Evolutionary conservation across 2,329 filamentous ascomycete genomes (phyloP).

Genomic region (Aspergillus persii): DNA sequence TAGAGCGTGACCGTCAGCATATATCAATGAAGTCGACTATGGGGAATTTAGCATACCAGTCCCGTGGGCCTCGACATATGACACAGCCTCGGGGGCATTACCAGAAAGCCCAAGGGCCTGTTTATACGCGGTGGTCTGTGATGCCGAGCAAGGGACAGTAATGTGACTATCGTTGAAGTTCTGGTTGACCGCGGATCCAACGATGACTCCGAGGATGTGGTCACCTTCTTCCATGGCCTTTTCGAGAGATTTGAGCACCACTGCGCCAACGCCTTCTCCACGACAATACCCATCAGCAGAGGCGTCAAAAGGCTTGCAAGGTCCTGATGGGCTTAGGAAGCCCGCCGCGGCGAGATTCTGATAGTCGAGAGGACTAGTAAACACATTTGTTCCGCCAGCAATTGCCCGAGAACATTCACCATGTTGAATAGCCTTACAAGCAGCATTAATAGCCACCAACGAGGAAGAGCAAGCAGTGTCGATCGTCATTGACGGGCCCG

Average conservation of each 20-base stretch:
- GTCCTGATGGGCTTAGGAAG: not conserved
- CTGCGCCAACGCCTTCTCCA: conserved; percentile 43
- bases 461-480: conserved; percentile 18
- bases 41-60: not conserved
- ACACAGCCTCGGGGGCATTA: not conserved
- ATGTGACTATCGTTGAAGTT: not conserved
- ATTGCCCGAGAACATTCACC: conserved; percentile 8
- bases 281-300: conserved; percentile 47
- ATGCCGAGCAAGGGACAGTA: not conserved
- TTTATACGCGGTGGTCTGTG: not conserved
- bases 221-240: conserved; percentile 36
- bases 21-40: not conserved
- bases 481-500: conserved; percentile 9
- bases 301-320: not conserved
- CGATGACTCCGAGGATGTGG: conserved; percentile 8
- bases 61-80: conserved; percentile 8
- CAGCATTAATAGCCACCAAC: conserved; percentile 9
- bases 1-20: not conserved
- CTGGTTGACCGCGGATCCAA: conserved; percentile 2
- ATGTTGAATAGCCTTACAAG: conserved; percentile 25
- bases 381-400: conserved; percentile 33
- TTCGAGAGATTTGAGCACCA: conserved; percentile 47
- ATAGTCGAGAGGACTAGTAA: conserved; percentile 21
- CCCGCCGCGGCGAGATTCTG: conserved; percentile 1
- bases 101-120: not conserved